These are phyloP conservation scores for Termitomyces sp. DNA, from an alignment of 768 basidiomycete genomes.

Conservation along the genomic window DNA sequence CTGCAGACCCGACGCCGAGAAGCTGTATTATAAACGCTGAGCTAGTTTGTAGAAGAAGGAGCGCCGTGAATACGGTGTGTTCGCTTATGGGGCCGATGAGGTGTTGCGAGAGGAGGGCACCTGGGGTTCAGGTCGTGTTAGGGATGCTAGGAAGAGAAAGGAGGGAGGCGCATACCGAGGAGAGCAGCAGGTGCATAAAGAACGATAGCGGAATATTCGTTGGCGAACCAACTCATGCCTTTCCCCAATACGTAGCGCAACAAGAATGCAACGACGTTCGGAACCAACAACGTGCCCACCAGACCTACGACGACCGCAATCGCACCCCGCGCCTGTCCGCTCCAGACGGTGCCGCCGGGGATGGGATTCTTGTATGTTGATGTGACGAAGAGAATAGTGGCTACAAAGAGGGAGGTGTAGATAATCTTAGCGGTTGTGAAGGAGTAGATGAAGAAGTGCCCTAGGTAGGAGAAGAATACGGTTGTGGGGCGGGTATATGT, in stretches of 20 bases:
- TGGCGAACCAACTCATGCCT: constrained; percentile 85
- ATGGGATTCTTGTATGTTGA: constrained; percentile 35
- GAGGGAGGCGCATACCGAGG: constrained; percentile 45
- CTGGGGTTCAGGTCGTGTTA: constrained; percentile 32
- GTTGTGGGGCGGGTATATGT: constrained; percentile 55
- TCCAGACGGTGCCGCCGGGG: constrained; percentile 33
- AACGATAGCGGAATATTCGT: constrained; percentile 59
- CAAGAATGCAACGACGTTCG: constrained; percentile 70
- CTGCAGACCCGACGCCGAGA: constrained; percentile 72
- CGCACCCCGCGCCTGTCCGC: constrained; percentile 41
- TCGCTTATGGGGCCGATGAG: constrained; percentile 55
- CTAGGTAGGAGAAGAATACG: constrained; percentile 76
- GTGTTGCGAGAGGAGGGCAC: constrained; percentile 62
- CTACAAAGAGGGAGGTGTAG: constrained; percentile 52
- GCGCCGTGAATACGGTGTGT: constrained; percentile 55
- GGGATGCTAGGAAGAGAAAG: neutral
- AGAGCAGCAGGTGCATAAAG: constrained; percentile 78
- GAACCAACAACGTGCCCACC: constrained; percentile 55
- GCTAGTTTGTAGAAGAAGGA: constrained; percentile 59
- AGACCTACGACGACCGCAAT: constrained; percentile 51
- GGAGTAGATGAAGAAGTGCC: constrained; percentile 70
- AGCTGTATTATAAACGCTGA: constrained; percentile 62
- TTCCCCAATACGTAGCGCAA: constrained; percentile 63
- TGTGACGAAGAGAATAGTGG: constrained; percentile 43
- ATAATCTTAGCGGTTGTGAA: constrained; percentile 67